Conservation (phyloP, 495 filamentous ascomycete genomes). For the Cercophora samala region DNA sequence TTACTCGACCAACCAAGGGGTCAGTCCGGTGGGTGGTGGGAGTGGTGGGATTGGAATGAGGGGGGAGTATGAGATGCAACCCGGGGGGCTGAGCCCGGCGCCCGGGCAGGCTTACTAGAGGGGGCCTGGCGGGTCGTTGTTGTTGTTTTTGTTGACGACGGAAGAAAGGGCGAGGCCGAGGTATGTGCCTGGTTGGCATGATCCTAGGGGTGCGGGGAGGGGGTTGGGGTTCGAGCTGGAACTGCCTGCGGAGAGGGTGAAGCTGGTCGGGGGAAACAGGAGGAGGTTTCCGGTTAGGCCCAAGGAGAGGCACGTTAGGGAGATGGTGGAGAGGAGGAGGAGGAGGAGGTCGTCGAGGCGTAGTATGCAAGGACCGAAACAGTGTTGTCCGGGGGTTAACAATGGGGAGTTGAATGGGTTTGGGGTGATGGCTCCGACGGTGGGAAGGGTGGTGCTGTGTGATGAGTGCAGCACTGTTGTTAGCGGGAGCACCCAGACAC, state of each 20-base stretch:
- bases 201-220: background rate
- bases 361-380: too few relatives aligned
- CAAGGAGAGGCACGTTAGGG: background rate
- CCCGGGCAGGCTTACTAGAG: constrained; percentile 21
- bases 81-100: constrained; percentile 9
- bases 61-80: background rate
- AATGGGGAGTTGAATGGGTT: too few relatives aligned
- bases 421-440: too few relatives aligned
- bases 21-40: background rate
- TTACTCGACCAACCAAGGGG: background rate
- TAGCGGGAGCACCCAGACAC: background rate
- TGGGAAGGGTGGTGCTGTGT: background rate
- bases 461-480: background rate
- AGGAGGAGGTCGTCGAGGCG: background rate
- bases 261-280: too few relatives aligned
- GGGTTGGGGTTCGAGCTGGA: background rate
- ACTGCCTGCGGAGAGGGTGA: background rate
- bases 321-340: background rate
- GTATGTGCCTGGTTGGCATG: background rate
- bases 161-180: background rate
- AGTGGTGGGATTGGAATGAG: background rate
- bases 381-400: too few relatives aligned
- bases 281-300: background rate
- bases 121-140: background rate
- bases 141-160: background rate